Conservation (phyloP, 2,329 filamentous ascomycete species). For the Trichoderma brevicompactum region DNA sequence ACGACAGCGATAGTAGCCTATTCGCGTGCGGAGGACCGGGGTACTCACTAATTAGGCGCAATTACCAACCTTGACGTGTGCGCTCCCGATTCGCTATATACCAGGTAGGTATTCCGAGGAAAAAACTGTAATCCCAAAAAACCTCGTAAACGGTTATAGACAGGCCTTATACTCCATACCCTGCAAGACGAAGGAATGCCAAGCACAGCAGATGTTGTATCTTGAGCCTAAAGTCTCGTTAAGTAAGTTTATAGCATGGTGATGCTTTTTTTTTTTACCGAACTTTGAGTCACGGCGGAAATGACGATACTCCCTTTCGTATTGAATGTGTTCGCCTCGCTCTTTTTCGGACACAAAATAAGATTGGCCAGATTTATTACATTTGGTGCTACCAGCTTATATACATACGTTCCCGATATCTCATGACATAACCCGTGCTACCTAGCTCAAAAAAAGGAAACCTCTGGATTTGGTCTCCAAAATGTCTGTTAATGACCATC, state of each 20-base stretch:
- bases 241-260: background rate
- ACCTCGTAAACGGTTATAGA: background rate
- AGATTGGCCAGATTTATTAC: background rate
- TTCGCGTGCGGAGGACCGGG: no score
- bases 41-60: no score
- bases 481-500: background rate
- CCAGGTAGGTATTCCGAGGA: no score
- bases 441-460: background rate
- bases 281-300: background rate
- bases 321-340: background rate
- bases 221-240: background rate
- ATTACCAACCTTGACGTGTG: no score
- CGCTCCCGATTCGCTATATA: background rate
- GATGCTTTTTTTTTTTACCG: background rate
- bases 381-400: background rate
- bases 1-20: no score
- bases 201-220: slow-evolving; percentile 2
- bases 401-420: slow-evolving; percentile 5
- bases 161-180: no score
- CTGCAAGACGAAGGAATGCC: background rate
- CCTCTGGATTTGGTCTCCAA: background rate
- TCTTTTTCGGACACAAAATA: background rate
- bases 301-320: background rate
- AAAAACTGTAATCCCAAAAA: no score
- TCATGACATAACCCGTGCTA: background rate